Evolutionary conservation across 148 eudicot species (phyloP).

Genomic region (Suaeda aralocaspica): DNA sequence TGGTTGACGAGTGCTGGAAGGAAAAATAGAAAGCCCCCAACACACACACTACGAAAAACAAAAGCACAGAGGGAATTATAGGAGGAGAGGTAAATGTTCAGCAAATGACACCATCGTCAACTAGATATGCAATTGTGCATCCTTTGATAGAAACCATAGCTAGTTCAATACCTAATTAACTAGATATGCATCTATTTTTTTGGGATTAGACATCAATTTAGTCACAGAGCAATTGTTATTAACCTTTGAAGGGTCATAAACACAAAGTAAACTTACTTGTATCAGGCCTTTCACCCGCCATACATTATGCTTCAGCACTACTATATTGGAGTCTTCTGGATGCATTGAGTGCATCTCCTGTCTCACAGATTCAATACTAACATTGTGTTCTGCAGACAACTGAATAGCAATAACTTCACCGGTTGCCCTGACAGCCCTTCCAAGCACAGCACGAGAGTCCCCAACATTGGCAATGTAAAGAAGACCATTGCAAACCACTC

Average conservation of each 20-base stretch:
- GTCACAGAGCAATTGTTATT: no score
- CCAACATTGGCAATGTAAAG: slow-evolving; percentile 74
- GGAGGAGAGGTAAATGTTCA: not conserved
- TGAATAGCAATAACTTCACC: slow-evolving; percentile 73
- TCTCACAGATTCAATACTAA: slow-evolving; percentile 67
- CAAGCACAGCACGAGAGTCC: slow-evolving; percentile 79
- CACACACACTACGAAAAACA: no score
- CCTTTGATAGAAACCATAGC: not conserved
- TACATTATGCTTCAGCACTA: slow-evolving; percentile 73
- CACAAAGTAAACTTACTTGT: slow-evolving; percentile 41
- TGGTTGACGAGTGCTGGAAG: not conserved
- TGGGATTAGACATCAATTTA: no score
- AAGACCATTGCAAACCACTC: slow-evolving; percentile 57
- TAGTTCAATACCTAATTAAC: not conserved
- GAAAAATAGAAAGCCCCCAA: not conserved
- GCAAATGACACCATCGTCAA: not conserved
- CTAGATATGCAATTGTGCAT: not conserved
- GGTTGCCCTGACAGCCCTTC: slow-evolving; percentile 60
- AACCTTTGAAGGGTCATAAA: not conserved
- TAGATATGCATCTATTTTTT: no score
- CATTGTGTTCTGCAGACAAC: slow-evolving; percentile 74
- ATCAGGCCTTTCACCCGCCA: slow-evolving; percentile 90
- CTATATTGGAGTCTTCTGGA: slow-evolving; percentile 74
- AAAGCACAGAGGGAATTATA: not conserved
- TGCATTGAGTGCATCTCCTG: slow-evolving; percentile 72